These are phyloP conservation scores for Tubosaeta sp. DNA, from an alignment of 768 basidiomycete genomes.

Conservation along the genomic window DNA sequence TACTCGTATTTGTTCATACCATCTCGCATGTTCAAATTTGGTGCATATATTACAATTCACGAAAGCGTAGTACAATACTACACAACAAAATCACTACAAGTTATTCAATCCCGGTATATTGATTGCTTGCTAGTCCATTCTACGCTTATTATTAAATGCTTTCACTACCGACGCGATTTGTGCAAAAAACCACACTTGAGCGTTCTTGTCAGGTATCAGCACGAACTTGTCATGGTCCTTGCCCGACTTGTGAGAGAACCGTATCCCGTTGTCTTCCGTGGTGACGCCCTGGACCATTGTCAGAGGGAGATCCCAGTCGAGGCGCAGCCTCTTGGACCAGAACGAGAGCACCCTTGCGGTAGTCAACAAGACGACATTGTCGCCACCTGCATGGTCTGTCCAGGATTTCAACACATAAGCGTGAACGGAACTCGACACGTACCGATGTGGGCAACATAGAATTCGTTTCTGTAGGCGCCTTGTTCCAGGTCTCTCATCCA, in stretches of 20 bases:
- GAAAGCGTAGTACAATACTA: slow-evolving; percentile 25
- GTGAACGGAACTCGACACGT: slow-evolving; percentile 23
- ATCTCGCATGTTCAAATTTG: slow-evolving; percentile 22
- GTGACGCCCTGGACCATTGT: slow-evolving; percentile 82
- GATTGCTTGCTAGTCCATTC: slow-evolving; percentile 51
- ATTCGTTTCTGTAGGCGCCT: slow-evolving; percentile 78
- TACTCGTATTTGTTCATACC: slow-evolving; percentile 24
- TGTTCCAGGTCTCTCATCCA: slow-evolving; percentile 96
- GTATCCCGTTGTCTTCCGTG: slow-evolving; percentile 87
- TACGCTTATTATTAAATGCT: slow-evolving; percentile 64
- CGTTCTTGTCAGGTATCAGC: slow-evolving; percentile 66
- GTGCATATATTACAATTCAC: slow-evolving; percentile 24
- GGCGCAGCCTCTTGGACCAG: slow-evolving; percentile 75
- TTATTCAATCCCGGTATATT: slow-evolving; percentile 13
- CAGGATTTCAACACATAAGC: slow-evolving; percentile 7
- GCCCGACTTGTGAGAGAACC: slow-evolving; percentile 77
- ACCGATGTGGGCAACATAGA: slow-evolving; percentile 93
- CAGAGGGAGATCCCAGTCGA: slow-evolving; percentile 91
- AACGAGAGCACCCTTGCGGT: slow-evolving; percentile 76
- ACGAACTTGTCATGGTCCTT: slow-evolving; percentile 74
- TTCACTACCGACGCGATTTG: slow-evolving; percentile 75
- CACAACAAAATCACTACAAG: slow-evolving; percentile 15
- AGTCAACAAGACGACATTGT: slow-evolving; percentile 79
- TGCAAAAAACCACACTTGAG: slow-evolving; percentile 78
- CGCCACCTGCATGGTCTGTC: slow-evolving; percentile 70